Percentiles rank a stretch among this genome's conserved stretches.
phyloP scores from a whole-genome alignment of 2,329 filamentous ascomycete genomes.

The Apiospora arundinis region DNA sequence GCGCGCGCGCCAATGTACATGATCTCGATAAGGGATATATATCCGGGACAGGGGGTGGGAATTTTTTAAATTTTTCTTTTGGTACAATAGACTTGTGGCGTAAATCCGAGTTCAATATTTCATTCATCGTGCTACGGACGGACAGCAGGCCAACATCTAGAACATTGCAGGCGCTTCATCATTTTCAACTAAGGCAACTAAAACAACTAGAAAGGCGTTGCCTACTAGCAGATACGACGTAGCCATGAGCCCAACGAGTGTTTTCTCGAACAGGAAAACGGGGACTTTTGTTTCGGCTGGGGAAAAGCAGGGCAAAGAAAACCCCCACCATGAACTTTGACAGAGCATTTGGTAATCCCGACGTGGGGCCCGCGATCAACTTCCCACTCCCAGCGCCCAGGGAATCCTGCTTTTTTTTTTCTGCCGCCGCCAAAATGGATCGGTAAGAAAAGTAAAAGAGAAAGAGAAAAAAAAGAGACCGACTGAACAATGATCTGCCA shows the following conservation, averaged over 20 bases:
- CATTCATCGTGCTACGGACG: background rate
- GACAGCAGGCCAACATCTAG: background rate
- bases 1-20: background rate
- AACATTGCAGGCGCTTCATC: background rate
- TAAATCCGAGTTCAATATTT: background rate
- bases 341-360: conserved; percentile 10
- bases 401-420: conserved; percentile 4
- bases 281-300: conserved; percentile 12
- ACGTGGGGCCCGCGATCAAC: conserved; percentile 7
- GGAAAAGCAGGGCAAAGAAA: background rate
- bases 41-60: background rate
- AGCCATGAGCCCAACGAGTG: background rate
- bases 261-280: background rate
- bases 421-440: background rate
- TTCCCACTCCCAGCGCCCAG: background rate
- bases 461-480: background rate
- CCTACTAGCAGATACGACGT: background rate
- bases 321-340: conserved; percentile 13
- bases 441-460: background rate
- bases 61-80: too few species aligned
- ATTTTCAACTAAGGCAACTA: background rate
- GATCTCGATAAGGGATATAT: conserved; percentile 18
- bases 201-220: background rate
- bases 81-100: background rate
- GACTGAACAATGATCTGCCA: background rate